Evolutionary conservation across 345 rosid species (phyloP), one percentile per base, ranked within the genome.

Genomic region (Viola odorata): DNA sequence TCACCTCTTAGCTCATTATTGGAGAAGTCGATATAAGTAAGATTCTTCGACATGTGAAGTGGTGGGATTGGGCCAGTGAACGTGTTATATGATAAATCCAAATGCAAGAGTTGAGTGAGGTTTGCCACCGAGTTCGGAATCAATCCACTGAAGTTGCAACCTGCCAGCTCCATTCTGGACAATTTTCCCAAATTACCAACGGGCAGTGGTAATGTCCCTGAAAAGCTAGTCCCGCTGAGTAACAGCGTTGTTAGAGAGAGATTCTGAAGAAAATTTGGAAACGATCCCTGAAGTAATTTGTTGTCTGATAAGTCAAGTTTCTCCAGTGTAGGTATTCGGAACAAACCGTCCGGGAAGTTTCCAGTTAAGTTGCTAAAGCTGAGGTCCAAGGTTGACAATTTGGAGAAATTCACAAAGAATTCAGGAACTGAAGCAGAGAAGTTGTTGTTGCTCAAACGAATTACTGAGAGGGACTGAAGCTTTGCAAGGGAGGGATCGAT

Each of bases 31-130:
- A 81, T 45, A 5, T 70, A 54, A 5, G 53, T 39, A 23, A 82
- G 58, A 50, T 74, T 64, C 53, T 10, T 71, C 37, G 63, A 69
- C 54, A 1, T 45, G 37, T 37, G 37, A 13, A 66, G 40, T 41
- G 67, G 57, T 45, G 84, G 85, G 39, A 83, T 37, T 41, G 42
- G 42, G 38, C 89, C 81, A 3, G 44, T 39, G n/a, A 84, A 65
- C 3, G 5, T 15, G 68, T 78, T 80, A 1, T 1, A 7, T 6
- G 84, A 81, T 37, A 83, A 51, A 36, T 78, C 61, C 57, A 81
- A 7, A 53, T 49, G 62, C 32, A 57, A 65, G 37, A 84, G 63
- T 3, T 69, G 57, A 3, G 65, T 56, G 32, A 23, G 32, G 2
- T 23, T 23, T 23, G 32, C 32, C 32, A 23, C 32, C 32, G 32